phyloP scores from a whole-genome alignment of 2,329 filamentous ascomycete species.

The Huntiella bhutanensis region DNA sequence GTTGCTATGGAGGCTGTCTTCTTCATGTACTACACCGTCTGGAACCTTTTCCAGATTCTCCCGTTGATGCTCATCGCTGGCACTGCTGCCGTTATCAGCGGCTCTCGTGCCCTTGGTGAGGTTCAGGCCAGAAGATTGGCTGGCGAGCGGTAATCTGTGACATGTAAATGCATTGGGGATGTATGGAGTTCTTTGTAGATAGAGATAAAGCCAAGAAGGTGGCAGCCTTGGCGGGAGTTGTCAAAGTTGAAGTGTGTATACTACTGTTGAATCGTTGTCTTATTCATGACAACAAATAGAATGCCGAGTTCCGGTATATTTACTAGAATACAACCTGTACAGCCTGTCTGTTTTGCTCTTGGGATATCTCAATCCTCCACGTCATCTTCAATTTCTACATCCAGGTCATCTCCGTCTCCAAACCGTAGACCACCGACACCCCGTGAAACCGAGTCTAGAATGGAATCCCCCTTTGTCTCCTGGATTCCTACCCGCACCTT shows the following conservation, averaged over 20 bases:
- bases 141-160: conserved; percentile 34
- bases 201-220: not conserved
- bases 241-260: too few relatives aligned
- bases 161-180: not conserved
- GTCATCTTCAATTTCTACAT: conserved; percentile 54
- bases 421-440: conserved; percentile 47
- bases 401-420: conserved; percentile 72
- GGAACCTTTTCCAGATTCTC: conserved; percentile 81
- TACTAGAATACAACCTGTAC: not conserved
- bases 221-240: not conserved
- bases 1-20: conserved; percentile 79
- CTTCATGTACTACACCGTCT: conserved; percentile 80
- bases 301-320: not conserved
- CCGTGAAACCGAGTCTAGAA: conserved; percentile 23
- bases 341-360: too few relatives aligned
- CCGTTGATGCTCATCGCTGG: conserved; percentile 52
- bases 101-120: conserved; percentile 76
- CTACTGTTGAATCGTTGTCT: too few relatives aligned
- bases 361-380: conserved; percentile 42
- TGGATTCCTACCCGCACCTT: conserved; percentile 25
- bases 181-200: not conserved
- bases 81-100: conserved; percentile 61
- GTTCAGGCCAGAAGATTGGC: conserved; percentile 75
- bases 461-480: conserved; percentile 14
- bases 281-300: too few relatives aligned